Percentiles rank a stretch among this genome's conserved stretches.
Conservation (phyloP, 768 basidiomycete species). For the Psilocybe azurescens region DNA sequence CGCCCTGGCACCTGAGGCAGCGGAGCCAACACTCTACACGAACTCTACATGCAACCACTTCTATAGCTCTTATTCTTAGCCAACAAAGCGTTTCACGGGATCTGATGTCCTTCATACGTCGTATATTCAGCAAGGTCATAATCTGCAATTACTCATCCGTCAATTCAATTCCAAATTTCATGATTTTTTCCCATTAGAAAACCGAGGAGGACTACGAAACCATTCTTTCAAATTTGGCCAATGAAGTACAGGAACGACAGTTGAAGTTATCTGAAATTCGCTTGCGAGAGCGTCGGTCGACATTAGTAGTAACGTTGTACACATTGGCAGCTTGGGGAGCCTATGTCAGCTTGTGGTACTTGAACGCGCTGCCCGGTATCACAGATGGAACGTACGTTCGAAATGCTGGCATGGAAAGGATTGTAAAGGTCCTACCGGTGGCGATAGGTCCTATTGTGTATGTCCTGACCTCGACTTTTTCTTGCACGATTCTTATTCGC, state of each 20-base stretch:
- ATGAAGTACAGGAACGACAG: constrained; percentile 76
- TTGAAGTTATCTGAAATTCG: constrained; percentile 81
- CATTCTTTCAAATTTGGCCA: constrained; percentile 67
- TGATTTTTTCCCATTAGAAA: constrained; percentile 35
- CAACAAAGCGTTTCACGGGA: constrained; percentile 5
- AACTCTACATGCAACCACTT: constrained; percentile 22
- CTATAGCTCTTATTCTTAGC: constrained; percentile 6
- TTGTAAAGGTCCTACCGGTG: constrained; percentile 59
- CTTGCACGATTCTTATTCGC: constrained; percentile 10
- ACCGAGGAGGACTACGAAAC: constrained; percentile 80
- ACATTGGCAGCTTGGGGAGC: constrained; percentile 74
- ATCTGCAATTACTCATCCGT: not conserved
- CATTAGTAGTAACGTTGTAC: constrained; percentile 78
- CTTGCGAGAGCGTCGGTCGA: constrained; percentile 81
- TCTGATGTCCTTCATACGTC: constrained; percentile 27
- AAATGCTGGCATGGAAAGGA: constrained; percentile 42
- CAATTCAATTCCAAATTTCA: not conserved
- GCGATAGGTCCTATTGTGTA: constrained; percentile 81
- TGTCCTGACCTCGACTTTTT: constrained; percentile 33
- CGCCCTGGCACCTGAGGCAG: not conserved
- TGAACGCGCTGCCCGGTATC: constrained; percentile 54
- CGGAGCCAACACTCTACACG: too few species aligned
- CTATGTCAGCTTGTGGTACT: constrained; percentile 80
- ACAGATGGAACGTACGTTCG: constrained; percentile 30
- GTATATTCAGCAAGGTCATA: constrained; percentile 37